These are phyloP conservation scores for Alternaria solani DNA, from an alignment of 2,329 filamentous ascomycete genomes.

Conservation along the genomic window DNA sequence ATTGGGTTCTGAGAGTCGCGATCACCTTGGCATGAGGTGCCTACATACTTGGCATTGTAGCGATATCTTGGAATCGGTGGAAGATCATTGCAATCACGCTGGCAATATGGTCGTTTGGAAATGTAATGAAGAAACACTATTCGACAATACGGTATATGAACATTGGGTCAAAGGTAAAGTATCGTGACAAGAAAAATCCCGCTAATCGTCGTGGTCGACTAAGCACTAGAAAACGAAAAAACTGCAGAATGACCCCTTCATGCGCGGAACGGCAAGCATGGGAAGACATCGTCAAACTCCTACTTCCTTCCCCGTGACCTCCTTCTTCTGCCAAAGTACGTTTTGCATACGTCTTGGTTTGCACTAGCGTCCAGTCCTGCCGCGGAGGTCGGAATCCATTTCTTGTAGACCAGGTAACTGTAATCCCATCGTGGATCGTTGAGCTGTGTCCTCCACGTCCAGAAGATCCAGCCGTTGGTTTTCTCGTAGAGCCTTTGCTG, in stretches of 20 bases:
- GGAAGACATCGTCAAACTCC: neutral
- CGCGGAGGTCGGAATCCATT: slow-evolving; percentile 13
- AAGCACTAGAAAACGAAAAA: neutral
- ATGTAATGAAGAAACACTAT: neutral
- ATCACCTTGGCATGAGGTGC: neutral
- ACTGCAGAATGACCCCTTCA: neutral
- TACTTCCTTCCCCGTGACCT: slow-evolving; percentile 2
- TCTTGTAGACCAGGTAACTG: slow-evolving; percentile 26
- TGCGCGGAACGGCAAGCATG: neutral
- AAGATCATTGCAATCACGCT: neutral
- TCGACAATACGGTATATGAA: neutral
- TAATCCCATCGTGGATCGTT: slow-evolving; percentile 63
- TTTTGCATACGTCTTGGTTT: slow-evolving; percentile 4
- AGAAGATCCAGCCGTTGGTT: slow-evolving; percentile 66
- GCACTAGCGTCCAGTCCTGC: slow-evolving; percentile 11
- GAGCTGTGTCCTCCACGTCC: slow-evolving; percentile 65
- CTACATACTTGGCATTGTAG: neutral
- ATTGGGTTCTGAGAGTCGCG: neutral
- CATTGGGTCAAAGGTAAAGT: neutral
- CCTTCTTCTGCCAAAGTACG: slow-evolving; percentile 9
- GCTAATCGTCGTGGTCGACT: neutral
- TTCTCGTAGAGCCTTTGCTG: slow-evolving; percentile 65
- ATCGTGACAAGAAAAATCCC: neutral
- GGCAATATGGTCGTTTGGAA: neutral
- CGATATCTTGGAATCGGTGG: neutral